Evolutionary conservation across 176 grass and related monocot species (phyloP), one percentile per base, ranked within the genome.

Genomic region (Avena insularis): DNA sequence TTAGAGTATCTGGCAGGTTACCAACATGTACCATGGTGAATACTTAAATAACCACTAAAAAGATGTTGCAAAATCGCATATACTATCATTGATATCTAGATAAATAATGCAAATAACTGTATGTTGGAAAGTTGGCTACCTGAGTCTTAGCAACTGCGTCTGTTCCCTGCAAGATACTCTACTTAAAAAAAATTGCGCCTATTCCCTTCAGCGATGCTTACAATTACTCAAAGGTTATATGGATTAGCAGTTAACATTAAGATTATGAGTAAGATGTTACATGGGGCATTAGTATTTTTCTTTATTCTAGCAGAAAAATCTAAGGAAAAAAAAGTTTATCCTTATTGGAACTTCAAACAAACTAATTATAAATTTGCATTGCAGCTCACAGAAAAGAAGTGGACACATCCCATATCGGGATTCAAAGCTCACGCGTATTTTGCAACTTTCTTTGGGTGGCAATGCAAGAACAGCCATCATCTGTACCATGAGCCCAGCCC

Each of bases 391-490:
- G 55, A 99, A 91, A 87, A 90, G 67, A 92, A 90, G 92, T 81
- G 97, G 77, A 35, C 97, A 99, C 88, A 90, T 99, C 88, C 97
- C 97, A 5, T 99, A 96, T 53, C 71, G 94, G 69, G 94, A 99
- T 79, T 99, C 97, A 48, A 98, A 99, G 40, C 6, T 43, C 5
- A 43, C 40, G 6, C 40, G 40, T 43, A 43, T 43, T 43, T 43
- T 43, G 40, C 5, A 6, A 43, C 40, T 43, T 43, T 43, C 40
- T 43, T 43, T 43, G 40, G 40, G 40, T 7, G 40, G 40, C 6
- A 43, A 8, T 43, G 40, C 40, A 43, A 43, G 40, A 43, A 43
- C 40, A 43, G 40, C 40, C 40, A 43, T 43, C 40, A 43, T 43
- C 5, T 43, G 5, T 43, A 43, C 40, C 40, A 43, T 43, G 40